Evolutionary conservation across 805 yeast species (phyloP).

Genomic region (Blastobotrys parvus): DNA sequence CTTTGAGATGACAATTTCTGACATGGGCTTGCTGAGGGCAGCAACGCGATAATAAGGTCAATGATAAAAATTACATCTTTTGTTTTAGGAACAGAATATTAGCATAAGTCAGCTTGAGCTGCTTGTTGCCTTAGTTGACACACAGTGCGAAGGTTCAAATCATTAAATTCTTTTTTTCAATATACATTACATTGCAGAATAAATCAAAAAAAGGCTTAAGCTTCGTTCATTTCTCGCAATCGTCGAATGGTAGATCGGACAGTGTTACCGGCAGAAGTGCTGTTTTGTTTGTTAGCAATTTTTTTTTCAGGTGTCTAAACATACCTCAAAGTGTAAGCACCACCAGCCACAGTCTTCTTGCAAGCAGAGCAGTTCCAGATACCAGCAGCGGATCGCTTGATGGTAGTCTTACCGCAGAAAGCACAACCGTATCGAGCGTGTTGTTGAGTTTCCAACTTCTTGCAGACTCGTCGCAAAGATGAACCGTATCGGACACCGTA

Average conservation of each 20-base stretch:
- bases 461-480: constrained; percentile 98
- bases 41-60: too few relatives aligned
- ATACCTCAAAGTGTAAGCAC: constrained; percentile 94
- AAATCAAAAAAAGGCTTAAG: constrained; percentile 41
- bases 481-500: constrained; percentile 99
- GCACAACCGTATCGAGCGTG: constrained; percentile 99
- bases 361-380: constrained; percentile 97
- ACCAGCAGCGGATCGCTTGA: constrained; percentile 96
- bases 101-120: too few relatives aligned
- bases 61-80: too few relatives aligned
- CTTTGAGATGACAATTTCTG: too few relatives aligned
- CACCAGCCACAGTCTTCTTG: constrained; percentile 97
- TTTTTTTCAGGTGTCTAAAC: not conserved
- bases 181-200: not conserved
- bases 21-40: too few relatives aligned
- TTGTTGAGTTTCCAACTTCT: constrained; percentile 98
- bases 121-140: too few relatives aligned
- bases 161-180: too few relatives aligned
- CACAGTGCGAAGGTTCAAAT: too few relatives aligned
- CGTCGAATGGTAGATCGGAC: constrained; percentile 99
- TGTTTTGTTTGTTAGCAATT: not conserved
- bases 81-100: too few relatives aligned
- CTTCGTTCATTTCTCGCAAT: constrained; percentile 99
- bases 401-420: constrained; percentile 99
- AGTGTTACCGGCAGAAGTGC: constrained; percentile 98